Evolutionary conservation across 164 flowering plant genomes (phyloP), one percentile per base, ranked within the genome.

Genomic region (Sedum album): DNA sequence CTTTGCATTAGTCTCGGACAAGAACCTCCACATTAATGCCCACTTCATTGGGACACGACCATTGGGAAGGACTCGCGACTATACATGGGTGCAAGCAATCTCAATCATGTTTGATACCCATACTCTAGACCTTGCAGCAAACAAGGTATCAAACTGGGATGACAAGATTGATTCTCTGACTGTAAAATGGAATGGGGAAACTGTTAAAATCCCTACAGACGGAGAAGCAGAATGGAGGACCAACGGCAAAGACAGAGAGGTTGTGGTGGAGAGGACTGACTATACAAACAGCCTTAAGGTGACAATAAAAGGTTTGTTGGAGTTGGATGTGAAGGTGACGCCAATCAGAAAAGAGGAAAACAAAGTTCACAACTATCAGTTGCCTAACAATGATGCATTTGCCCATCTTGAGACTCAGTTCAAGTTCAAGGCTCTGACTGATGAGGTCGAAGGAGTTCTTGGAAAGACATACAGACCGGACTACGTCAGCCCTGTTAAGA

Each of bases 391-490:
- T 51, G 13, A 86, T 49, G 76, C 79, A 4, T 85, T 85, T 70
- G 84, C 87, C 60, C 91, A 87, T 20, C 57, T 82, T 69, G 86
- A 80, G 72, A 76, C 77, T 10, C 82, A 80, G 73, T 82, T 82
- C 73, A 78, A 66, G 71, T 90, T 86, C 69, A 48, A 14, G 5
- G 70, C 73, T 18, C 65, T 83, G 8, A 73, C 82, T 7, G 83
- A 82, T 6, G 63, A 14, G 2, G 85, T 84, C 0, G 91, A 87
- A 44, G 91, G 96, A 33, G 76, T 89, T 33, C 67, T 87, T 67
- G 96, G 93, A 0, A 75, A 82, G 72, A 90, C 91, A 30, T 86
- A 86, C 72, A 60, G 76, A 76, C 91, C 87, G 7, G 77, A 68
- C 39, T 89, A 81, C 51, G 82, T 81, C 26, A 82, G 82, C 60